Evolutionary conservation across 495 filamentous ascomycete genomes (phyloP), one percentile per base, ranked within the genome.

Genomic region (Neurospora tetrasperma): DNA sequence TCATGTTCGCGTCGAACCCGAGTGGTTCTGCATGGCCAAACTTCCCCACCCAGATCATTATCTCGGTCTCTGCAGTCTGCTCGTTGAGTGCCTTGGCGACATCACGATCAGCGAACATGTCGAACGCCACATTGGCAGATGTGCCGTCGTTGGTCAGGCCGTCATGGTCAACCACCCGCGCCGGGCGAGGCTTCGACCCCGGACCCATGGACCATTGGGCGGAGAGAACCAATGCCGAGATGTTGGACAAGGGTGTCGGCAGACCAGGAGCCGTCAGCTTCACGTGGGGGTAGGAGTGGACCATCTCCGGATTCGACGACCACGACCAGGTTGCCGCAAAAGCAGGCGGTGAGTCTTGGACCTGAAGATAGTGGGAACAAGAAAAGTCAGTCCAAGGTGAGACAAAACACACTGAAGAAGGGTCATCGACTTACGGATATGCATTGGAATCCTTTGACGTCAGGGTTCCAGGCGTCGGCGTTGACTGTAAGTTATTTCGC

Each of bases 231-330:
- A 80, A 68, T 70, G 76, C 75, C 73, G 79, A 76, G 39, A 80
- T 80, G 69, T 79, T 79, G 31, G 79, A 76, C 72, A 80, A 62
- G 74, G 75, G 59, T 44, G 74, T 71, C 23, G 79, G 78, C 4
- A 79, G 71, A 27, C 59, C 69, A 12, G 72, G 73, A 16, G 74
- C 59, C 14, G 72, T 70, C n/a, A 80, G 69, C 46, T 80, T 80
- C 70, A 80, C 79, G 75, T 80, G 79, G 74, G 79, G 77, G 70
- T 79, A 80, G 38, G 79, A 80, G 42, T 80, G 77, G 23, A 80
- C 79, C 6, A 70, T 72, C 20, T 70, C 71, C 11, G 76, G 71
- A 38, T 74, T 59, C 41, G 69, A 59, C 16, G 74, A 69, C 79
- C 79, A 80, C 39, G 54, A 69, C 79, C 79, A 80, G 39, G 76